These are phyloP conservation scores for Spinacia oleracea DNA, from an alignment of 179 eudicot genomes.

Conservation along the genomic window DNA sequence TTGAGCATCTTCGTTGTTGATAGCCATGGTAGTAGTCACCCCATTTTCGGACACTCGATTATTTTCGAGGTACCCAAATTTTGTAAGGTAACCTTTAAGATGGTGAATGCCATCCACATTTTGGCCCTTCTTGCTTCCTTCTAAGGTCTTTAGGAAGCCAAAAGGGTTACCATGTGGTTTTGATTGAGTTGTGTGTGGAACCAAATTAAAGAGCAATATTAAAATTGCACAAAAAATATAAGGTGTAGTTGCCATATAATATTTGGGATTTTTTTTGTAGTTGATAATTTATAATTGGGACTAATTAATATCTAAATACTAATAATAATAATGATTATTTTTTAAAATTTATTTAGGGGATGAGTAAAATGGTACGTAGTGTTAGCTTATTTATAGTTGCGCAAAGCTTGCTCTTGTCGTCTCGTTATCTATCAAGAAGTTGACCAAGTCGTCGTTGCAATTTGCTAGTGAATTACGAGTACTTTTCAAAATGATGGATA, in stretches of 20 bases:
- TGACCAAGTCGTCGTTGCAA: too few relatives aligned
- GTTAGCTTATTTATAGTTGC: not conserved
- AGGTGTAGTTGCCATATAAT: constrained; percentile 1
- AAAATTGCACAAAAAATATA: not conserved
- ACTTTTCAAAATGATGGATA: too few relatives aligned
- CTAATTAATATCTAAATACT: too few relatives aligned
- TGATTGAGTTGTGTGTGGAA: constrained; percentile 11
- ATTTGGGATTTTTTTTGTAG: not conserved
- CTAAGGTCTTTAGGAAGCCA: constrained; percentile 19
- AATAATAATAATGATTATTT: too few relatives aligned
- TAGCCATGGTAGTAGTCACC: not conserved
- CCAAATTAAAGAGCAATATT: constrained; percentile 6
- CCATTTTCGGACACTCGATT: not conserved
- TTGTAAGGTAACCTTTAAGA: constrained; percentile 30
- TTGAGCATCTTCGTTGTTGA: not conserved
- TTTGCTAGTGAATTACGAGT: too few relatives aligned
- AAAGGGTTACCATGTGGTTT: constrained; percentile 17
- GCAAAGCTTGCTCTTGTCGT: too few relatives aligned
- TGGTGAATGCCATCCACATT: constrained; percentile 27
- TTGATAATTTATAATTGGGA: too few relatives aligned
- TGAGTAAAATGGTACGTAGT: too few relatives aligned
- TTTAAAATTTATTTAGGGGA: too few relatives aligned
- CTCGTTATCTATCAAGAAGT: too few relatives aligned
- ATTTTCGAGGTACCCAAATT: constrained; percentile 35
- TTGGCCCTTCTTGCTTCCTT: constrained; percentile 38